Conservation (phyloP, 1,284 basidiomycete genomes). For the Pseudozyma tsukubaensis region DNA sequence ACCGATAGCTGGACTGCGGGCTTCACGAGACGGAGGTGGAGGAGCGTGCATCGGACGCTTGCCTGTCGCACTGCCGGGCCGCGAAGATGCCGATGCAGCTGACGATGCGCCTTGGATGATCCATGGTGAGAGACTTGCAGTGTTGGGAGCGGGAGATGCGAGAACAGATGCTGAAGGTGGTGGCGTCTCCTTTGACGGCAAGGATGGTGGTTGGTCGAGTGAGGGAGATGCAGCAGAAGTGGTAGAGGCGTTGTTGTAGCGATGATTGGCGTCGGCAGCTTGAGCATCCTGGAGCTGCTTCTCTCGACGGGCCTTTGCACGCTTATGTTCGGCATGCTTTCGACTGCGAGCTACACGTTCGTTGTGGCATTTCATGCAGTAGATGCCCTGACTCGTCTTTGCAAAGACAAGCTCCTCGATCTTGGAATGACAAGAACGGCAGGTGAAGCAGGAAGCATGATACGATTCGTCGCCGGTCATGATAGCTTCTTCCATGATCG, state of each 20-base stretch:
- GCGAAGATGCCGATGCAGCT: slow-evolving; percentile 12
- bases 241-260: slow-evolving; percentile 4
- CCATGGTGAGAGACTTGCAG: slow-evolving; percentile 35
- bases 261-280: slow-evolving; percentile 14
- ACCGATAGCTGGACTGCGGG: slow-evolving; percentile 27
- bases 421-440: slow-evolving; percentile 89
- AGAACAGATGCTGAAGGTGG: slow-evolving; percentile 18
- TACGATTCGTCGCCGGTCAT: slow-evolving; percentile 86
- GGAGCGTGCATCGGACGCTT: slow-evolving; percentile 51
- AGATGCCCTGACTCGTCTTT: slow-evolving; percentile 97
- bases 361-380: slow-evolving; percentile 98
- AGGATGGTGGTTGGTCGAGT: slow-evolving; percentile 25
- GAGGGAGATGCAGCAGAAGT: slow-evolving; percentile 4
- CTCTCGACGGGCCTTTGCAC: slow-evolving; percentile 38
- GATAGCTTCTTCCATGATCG: slow-evolving; percentile 55
- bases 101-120: slow-evolving; percentile 17
- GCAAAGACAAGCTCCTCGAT: slow-evolving; percentile 99
- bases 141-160: slow-evolving; percentile 25
- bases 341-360: slow-evolving; percentile 92
- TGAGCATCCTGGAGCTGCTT: slow-evolving; percentile 43
- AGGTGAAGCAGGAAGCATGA: slow-evolving; percentile 98
- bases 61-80: slow-evolving; percentile 27
- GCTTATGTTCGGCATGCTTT: slow-evolving; percentile 82
- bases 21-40: slow-evolving; percentile 44
- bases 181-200: slow-evolving; percentile 24